Conservation (phyloP, 2,329 filamentous ascomycete genomes). For the Magnaporthales sp. region DNA sequence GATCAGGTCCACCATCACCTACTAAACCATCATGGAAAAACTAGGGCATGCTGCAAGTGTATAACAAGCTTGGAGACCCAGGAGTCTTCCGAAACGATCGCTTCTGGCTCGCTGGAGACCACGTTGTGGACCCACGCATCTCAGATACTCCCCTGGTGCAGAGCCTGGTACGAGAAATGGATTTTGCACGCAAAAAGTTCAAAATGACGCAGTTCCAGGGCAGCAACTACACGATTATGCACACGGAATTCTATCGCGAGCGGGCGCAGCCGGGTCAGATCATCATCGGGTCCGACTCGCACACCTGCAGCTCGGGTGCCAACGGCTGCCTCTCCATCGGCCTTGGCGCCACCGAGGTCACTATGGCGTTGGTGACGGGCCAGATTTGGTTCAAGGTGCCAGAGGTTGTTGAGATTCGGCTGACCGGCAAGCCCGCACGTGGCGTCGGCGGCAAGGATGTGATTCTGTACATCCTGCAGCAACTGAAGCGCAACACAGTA, state of each 20-base stretch:
- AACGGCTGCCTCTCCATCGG: slow-evolving; percentile 26
- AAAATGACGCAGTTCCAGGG: slow-evolving; percentile 34
- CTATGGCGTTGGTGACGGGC: slow-evolving; percentile 26
- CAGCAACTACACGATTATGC: slow-evolving; percentile 28
- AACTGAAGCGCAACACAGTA: slow-evolving; percentile 29
- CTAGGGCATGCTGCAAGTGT: slow-evolving; percentile 30
- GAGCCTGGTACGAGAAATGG: slow-evolving; percentile 24
- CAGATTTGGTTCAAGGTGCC: slow-evolving; percentile 31
- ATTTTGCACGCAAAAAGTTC: slow-evolving; percentile 27
- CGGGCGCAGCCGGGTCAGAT: slow-evolving; percentile 28
- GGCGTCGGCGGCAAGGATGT: slow-evolving; percentile 29
- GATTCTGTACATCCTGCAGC: slow-evolving; percentile 26
- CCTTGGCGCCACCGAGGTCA: slow-evolving; percentile 28
- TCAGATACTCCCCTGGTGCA: slow-evolving; percentile 24
- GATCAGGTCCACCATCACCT: neutral
- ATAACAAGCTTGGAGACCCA: slow-evolving; percentile 27
- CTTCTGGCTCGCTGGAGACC: slow-evolving; percentile 40
- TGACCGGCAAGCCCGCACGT: slow-evolving; percentile 20
- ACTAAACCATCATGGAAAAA: neutral
- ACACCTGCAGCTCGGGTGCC: slow-evolving; percentile 28
- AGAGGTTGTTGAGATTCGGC: slow-evolving; percentile 22
- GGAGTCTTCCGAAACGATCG: slow-evolving; percentile 39
- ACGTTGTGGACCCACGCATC: slow-evolving; percentile 35
- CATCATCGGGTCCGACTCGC: slow-evolving; percentile 27
- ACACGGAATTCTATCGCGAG: slow-evolving; percentile 29